These are phyloP conservation scores for Biancaea sappan DNA, from an alignment of 306 rosid genomes.

Conservation along the genomic window DNA sequence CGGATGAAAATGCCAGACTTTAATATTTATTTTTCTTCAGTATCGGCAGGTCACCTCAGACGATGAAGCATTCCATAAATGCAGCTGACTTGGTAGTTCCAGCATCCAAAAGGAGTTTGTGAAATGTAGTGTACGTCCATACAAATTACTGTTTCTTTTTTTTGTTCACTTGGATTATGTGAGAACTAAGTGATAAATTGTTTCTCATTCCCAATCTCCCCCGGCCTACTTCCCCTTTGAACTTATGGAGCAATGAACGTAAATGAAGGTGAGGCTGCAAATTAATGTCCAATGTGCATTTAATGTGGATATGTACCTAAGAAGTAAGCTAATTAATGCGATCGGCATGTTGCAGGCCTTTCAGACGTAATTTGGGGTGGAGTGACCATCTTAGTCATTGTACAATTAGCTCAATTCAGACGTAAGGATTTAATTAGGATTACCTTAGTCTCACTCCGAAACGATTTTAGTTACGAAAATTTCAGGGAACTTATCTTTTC, in stretches of 20 bases:
- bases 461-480: background rate
- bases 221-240: background rate
- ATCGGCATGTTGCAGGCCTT: slow-evolving; percentile 36
- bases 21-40: background rate
- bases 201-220: background rate
- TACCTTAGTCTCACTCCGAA: background rate
- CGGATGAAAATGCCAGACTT: background rate
- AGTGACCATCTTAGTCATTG: slow-evolving; percentile 6
- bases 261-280: slow-evolving; percentile 36
- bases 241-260: slow-evolving; percentile 35
- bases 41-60: slow-evolving; percentile 15
- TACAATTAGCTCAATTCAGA: slow-evolving; percentile 11
- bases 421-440: slow-evolving; percentile 6
- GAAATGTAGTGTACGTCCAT: slow-evolving; percentile 20
- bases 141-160: background rate
- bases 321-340: slow-evolving; percentile 44
- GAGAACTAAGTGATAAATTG: background rate
- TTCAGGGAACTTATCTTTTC: background rate
- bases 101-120: slow-evolving; percentile 27
- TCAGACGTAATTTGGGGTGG: slow-evolving; percentile 21
- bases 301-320: slow-evolving; percentile 38
- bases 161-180: slow-evolving; percentile 15
- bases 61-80: slow-evolving; percentile 40
- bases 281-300: slow-evolving; percentile 37
- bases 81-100: slow-evolving; percentile 41